phyloP scores from a whole-genome alignment of 805 yeast genomes.

The Saturnispora diversa region DNA sequence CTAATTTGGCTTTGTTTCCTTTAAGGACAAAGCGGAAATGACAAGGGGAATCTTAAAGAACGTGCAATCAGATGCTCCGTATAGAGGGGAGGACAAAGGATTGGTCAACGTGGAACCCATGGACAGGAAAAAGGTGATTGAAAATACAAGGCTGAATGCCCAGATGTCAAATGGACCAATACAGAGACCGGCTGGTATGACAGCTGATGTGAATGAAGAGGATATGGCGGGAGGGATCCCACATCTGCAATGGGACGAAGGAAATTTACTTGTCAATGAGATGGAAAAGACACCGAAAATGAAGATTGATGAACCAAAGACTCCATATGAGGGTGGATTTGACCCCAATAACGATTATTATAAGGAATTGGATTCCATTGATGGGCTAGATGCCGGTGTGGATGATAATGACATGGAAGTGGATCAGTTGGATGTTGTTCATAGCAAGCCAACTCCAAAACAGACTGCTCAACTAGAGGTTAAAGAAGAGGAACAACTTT shows the following conservation, averaged over 20 bases:
- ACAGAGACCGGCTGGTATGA: neutral
- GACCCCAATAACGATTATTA: slow-evolving; percentile 78
- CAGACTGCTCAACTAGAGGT: neutral
- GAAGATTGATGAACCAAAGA: slow-evolving; percentile 91
- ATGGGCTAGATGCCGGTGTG: slow-evolving; percentile 21
- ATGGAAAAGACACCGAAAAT: slow-evolving; percentile 64
- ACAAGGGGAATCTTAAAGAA: slow-evolving; percentile 31
- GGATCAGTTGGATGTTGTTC: neutral
- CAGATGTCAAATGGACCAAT: slow-evolving; percentile 21
- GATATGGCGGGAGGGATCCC: too few species aligned
- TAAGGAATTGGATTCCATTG: slow-evolving; percentile 41
- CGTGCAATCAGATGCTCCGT: slow-evolving; percentile 21
- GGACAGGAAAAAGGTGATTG: slow-evolving; percentile 61
- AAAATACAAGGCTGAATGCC: slow-evolving; percentile 73
- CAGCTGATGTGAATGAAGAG: slow-evolving; percentile 21
- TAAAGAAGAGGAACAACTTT: neutral
- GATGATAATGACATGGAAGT: slow-evolving; percentile 18
- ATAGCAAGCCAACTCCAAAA: neutral
- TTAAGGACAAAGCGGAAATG: too few species aligned
- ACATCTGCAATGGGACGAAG: slow-evolving; percentile 77
- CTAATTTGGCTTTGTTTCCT: too few species aligned
- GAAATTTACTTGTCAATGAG: slow-evolving; percentile 65
- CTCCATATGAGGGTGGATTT: slow-evolving; percentile 89
- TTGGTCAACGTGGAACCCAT: slow-evolving; percentile 17
- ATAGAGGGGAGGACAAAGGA: slow-evolving; percentile 19